Conservation (phyloP, 495 filamentous ascomycete genomes). For the Xylaria venustula region DNA sequence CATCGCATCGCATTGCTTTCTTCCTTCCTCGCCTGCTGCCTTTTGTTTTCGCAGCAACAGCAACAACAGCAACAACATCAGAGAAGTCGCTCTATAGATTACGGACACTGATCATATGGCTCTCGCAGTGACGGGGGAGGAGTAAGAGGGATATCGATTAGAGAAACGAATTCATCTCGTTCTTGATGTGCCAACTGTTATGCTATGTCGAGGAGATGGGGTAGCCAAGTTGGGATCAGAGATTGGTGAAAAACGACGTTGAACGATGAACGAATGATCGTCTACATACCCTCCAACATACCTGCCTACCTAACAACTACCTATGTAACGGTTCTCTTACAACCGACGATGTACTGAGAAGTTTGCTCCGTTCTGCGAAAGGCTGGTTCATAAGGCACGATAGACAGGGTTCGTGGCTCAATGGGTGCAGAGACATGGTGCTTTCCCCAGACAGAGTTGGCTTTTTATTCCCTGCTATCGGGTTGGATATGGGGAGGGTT, state of each 20-base stretch:
- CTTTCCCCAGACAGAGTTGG: neutral
- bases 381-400: constrained; percentile 1
- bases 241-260: neutral
- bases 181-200: neutral
- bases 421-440: too few relatives aligned
- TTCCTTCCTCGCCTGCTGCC: too few relatives aligned
- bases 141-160: constrained; percentile 2
- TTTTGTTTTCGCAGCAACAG: too few relatives aligned
- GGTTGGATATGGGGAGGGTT: neutral
- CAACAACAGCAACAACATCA: too few relatives aligned
- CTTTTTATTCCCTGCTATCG: neutral
- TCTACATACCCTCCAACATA: constrained; percentile 2
- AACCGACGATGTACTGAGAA: neutral
- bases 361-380: neutral
- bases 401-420: neutral
- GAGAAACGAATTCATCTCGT: constrained; percentile 1
- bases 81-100: neutral
- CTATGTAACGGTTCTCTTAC: neutral
- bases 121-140: constrained; percentile 4
- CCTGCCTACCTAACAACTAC: too few relatives aligned
- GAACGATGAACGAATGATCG: constrained; percentile 9
- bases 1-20: too few relatives aligned
- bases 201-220: neutral
- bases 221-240: neutral
- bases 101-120: constrained; percentile 3